phyloP scores from a whole-genome alignment of 2,329 filamentous ascomycete species.

The Chalara sp. region DNA sequence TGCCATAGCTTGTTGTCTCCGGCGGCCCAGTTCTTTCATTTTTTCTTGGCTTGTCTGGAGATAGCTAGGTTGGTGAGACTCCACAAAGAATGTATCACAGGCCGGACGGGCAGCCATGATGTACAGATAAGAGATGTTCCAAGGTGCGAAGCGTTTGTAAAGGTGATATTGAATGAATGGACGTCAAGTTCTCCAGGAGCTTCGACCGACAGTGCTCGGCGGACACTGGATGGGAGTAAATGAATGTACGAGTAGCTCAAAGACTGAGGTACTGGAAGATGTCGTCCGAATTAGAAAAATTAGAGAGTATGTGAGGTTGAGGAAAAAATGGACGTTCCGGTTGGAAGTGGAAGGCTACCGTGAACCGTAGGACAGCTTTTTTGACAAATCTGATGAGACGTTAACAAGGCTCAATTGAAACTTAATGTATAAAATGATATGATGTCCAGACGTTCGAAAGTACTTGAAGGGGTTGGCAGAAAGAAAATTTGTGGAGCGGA shows the following conservation, averaged over 20 bases:
- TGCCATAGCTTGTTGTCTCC: conserved; percentile 81
- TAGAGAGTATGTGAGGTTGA: conserved; percentile 23
- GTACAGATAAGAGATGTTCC: conserved; percentile 6
- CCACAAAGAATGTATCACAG: conserved; percentile 64
- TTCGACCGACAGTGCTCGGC: conserved; percentile 26
- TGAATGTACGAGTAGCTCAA: conserved; percentile 21
- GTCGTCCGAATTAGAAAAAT: conserved; percentile 21
- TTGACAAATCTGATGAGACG: no score
- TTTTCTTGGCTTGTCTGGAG: conserved; percentile 55
- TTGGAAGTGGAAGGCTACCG: not conserved
- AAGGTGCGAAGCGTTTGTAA: conserved; percentile 5
- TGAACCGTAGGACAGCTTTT: not conserved
- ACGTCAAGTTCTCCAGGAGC: conserved; percentile 31
- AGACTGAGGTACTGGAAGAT: conserved; percentile 15
- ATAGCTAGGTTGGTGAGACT: conserved; percentile 39
- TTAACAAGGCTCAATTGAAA: not conserved
- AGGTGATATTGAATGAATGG: conserved; percentile 21
- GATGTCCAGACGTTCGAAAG: conserved; percentile 3
- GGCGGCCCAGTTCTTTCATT: conserved; percentile 69
- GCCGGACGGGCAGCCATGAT: conserved; percentile 38
- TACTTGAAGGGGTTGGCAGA: conserved; percentile 15
- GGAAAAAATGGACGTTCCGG: conserved; percentile 5
- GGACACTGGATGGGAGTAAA: conserved; percentile 21
- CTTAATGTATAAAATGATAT: not conserved
- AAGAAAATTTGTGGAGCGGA: conserved; percentile 3